These are phyloP conservation scores for Amauroascus niger DNA, from an alignment of 2,329 filamentous ascomycete genomes.

Conservation along the genomic window DNA sequence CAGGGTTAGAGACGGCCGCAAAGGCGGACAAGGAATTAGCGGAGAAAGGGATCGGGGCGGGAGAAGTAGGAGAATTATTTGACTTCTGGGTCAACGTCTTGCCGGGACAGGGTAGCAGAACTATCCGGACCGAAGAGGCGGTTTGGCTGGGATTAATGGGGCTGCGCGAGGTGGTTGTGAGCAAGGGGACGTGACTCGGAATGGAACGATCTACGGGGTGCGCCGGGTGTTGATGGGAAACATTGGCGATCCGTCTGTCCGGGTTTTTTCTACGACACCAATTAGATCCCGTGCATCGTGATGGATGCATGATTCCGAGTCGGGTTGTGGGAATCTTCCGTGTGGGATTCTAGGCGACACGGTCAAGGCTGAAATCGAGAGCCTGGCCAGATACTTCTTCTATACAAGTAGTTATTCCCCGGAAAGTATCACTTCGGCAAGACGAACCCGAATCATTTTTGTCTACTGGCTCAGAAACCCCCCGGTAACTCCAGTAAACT, in stretches of 20 bases:
- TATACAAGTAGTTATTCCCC: background rate
- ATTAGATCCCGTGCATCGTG: background rate
- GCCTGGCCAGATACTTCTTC: background rate
- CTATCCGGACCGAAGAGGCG: constrained; percentile 75
- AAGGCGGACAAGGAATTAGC: constrained; percentile 50
- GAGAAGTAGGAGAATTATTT: constrained; percentile 60
- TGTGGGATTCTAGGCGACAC: background rate
- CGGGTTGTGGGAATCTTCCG: background rate
- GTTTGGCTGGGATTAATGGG: constrained; percentile 65
- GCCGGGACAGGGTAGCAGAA: constrained; percentile 69
- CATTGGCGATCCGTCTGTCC: background rate
- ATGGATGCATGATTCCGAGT: background rate
- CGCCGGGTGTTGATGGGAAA: background rate
- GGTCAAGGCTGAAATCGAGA: background rate
- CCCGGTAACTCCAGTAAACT: background rate
- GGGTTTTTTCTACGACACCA: background rate
- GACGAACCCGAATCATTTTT: background rate
- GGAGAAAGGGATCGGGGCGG: constrained; percentile 53
- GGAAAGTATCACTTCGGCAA: background rate
- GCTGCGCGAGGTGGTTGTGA: constrained; percentile 47
- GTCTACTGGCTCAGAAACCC: background rate
- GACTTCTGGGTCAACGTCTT: constrained; percentile 77
- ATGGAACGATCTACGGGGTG: constrained; percentile 1
- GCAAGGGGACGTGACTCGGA: constrained; percentile 13
- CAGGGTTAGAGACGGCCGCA: constrained; percentile 67